Base-by-base conservation (phyloP, 2,329 filamentous ascomycete species). In the Ophiostoma perfectum region DNA sequence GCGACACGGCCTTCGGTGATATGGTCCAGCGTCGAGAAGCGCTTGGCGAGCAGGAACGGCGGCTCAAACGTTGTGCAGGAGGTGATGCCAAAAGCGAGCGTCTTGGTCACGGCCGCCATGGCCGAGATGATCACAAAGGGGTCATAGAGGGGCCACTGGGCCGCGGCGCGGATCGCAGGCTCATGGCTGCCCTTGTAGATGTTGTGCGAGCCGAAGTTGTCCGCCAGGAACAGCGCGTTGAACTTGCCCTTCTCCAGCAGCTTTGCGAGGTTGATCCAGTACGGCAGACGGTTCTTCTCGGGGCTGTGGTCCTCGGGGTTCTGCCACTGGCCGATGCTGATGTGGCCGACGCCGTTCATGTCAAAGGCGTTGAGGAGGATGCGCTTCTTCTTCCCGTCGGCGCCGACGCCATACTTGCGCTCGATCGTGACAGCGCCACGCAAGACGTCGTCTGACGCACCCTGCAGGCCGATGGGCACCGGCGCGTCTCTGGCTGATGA, bases 81-180 rank as follows among this genome's bases (percentile, higher is more conserved):
- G 9, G 69, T 71, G 41, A 71, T 68, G 42, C 64, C 69, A 58
- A 71, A 71, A 5, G 45, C 69, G 16, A 71, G 64, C 27, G 60
- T 65, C 49, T 70, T 70, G 12, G 70, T 70, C 8, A 70, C 70
- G 5, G 70, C 66, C 2, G 70, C 70, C 70, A 71, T 71, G 62
- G 70, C 69, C 11, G 67, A 66, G 14, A 71, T 44, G 27, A 69
- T 66, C n/a, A 67, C 39, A 47, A 67, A 67, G 6, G 68, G 68
- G 18, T 70, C 69, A 39, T 67, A 67, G 16, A 69, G 52, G 8
- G 69, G 67, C 67, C 67, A 69, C 44, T 70, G 69, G 2, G 67
- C 49, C 2, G 39, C 69, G 2, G 65, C 64, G 16, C 65, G 64
- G 49, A 69, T 69, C 14, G 67, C 65, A 4, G 67, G 65, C 18